Evolutionary conservation across 164 flowering plant genomes (phyloP).

Genomic region (Amborella trichopoda): DNA sequence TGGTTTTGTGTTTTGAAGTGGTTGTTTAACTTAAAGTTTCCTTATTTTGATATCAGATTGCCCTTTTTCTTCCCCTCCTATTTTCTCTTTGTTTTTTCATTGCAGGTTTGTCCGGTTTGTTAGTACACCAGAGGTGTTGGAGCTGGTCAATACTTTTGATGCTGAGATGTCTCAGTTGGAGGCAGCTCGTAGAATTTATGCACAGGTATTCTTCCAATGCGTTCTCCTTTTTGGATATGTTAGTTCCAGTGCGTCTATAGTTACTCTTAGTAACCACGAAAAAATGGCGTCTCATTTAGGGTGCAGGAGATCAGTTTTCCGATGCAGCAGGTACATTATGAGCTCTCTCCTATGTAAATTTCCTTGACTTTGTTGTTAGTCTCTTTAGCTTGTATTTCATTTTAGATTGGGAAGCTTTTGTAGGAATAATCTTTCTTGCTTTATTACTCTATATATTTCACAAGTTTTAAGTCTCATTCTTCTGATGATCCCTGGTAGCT

Average conservation of each 20-base stretch:
- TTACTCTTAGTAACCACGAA: background rate
- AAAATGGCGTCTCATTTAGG: slow-evolving; percentile 36
- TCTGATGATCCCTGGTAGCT: no score
- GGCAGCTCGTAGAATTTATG: slow-evolving; percentile 73
- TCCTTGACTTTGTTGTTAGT: background rate
- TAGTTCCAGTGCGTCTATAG: background rate
- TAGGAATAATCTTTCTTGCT: background rate
- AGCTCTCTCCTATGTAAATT: background rate
- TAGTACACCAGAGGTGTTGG: slow-evolving; percentile 87
- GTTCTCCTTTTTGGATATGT: background rate
- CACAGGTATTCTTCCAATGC: slow-evolving; percentile 43
- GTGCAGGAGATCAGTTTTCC: slow-evolving; percentile 40
- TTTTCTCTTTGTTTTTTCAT: slow-evolving; percentile 2
- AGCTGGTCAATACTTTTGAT: slow-evolving; percentile 69
- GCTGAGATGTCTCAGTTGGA: slow-evolving; percentile 95
- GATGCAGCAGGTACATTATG: slow-evolving; percentile 37
- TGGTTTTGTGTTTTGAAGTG: background rate
- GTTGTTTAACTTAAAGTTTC: background rate
- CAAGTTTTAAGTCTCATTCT: background rate
- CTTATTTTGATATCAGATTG: background rate
- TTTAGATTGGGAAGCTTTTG: background rate
- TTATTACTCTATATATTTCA: background rate
- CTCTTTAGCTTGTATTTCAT: background rate
- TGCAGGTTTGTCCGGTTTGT: slow-evolving; percentile 92
- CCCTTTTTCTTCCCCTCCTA: background rate